Evolutionary conservation across 176 grass and related monocot genomes (phyloP).

Genomic region (Metroxylon sagu): DNA sequence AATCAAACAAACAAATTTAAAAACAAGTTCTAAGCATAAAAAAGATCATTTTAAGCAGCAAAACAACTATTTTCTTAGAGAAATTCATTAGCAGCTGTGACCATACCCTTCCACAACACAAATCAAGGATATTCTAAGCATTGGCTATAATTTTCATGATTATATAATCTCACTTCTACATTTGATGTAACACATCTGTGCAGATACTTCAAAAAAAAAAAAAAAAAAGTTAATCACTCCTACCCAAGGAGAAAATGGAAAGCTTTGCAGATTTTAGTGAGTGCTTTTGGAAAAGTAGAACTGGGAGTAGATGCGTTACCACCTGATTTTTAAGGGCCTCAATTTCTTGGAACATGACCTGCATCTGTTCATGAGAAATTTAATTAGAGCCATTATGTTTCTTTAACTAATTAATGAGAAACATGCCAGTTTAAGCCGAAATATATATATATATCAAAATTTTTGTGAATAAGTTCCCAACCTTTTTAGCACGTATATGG

Average conservation of each 20-base stretch:
- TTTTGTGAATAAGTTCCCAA: background rate
- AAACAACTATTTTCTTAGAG: constrained; percentile 55
- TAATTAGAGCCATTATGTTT: too few relatives aligned
- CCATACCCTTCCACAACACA: constrained; percentile 52
- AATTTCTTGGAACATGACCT: constrained; percentile 87
- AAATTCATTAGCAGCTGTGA: constrained; percentile 74
- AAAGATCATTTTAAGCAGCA: too few relatives aligned
- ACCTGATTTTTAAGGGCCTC: constrained; percentile 82
- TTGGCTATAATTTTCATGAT: too few relatives aligned
- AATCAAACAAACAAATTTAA: background rate
- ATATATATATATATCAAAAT: too few relatives aligned
- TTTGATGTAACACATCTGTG: too few relatives aligned
- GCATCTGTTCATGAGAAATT: constrained; percentile 46
- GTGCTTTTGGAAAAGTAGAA: background rate
- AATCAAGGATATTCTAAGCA: constrained; percentile 1
- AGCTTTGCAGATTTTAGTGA: too few relatives aligned
- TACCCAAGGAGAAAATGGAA: too few relatives aligned
- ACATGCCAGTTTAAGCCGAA: background rate
- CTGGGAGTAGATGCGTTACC: background rate
- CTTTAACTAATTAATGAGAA: too few relatives aligned
- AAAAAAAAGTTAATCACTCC: too few relatives aligned
- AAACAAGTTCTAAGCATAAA: too few relatives aligned
- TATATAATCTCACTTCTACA: too few relatives aligned
- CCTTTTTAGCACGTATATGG: constrained; percentile 78
- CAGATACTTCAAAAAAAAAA: too few relatives aligned